Conservation (phyloP, 2,329 filamentous ascomycete genomes). For the Neoscytalidium dimidiatum region DNA sequence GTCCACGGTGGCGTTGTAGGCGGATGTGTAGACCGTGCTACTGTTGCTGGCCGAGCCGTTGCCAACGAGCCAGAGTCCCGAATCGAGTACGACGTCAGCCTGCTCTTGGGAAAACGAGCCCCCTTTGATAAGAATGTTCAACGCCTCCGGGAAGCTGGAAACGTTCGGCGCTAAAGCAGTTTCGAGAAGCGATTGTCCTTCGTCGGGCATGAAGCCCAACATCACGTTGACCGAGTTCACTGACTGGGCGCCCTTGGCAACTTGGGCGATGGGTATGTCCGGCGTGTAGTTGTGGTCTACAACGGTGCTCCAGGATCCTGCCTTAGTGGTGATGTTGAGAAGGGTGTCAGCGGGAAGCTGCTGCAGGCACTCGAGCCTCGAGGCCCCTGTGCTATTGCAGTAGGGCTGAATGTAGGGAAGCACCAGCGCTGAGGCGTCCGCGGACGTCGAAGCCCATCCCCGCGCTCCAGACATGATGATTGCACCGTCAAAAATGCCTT, state of each 20-base stretch:
- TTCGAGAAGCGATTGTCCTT: conserved; percentile 5
- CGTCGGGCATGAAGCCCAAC: conserved; percentile 10
- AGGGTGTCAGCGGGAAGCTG: conserved; percentile 27
- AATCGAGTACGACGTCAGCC: not conserved
- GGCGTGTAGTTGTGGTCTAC: not conserved
- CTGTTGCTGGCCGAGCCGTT: not conserved
- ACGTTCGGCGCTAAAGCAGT: not conserved
- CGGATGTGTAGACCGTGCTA: not conserved
- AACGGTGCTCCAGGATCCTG: not conserved
- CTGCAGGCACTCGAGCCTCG: not conserved
- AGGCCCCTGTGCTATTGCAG: not conserved
- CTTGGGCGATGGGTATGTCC: not conserved
- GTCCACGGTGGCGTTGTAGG: not conserved
- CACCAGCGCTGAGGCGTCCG: conserved; percentile 29
- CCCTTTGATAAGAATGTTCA: not conserved
- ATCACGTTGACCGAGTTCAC: not conserved
- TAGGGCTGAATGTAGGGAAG: conserved; percentile 31
- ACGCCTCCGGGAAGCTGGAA: not conserved
- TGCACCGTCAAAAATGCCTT: conserved; percentile 41
- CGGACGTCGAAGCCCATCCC: conserved; percentile 29
- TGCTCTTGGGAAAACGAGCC: not conserved
- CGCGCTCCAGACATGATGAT: conserved; percentile 43
- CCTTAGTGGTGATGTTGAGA: not conserved
- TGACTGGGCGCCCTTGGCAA: not conserved
- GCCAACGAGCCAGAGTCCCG: not conserved